Conservation (phyloP, 768 basidiomycete genomes). For the Tylopilus subfusipes region DNA sequence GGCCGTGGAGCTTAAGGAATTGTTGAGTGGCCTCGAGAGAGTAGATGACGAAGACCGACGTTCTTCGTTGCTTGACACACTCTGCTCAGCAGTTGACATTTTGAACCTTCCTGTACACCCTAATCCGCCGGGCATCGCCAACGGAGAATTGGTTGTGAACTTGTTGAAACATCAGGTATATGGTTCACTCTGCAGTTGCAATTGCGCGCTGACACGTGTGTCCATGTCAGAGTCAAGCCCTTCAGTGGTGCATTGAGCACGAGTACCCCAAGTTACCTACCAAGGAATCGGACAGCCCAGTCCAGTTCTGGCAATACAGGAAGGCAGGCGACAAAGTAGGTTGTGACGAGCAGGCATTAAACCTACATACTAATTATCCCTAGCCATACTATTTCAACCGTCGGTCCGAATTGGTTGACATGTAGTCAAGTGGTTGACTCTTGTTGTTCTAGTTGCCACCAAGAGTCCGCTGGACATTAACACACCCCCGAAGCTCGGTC, state of each 20-base stretch:
- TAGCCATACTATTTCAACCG: slow-evolving; percentile 69
- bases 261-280: slow-evolving; percentile 78
- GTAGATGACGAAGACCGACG: slow-evolving; percentile 76
- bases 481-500: slow-evolving; percentile 57
- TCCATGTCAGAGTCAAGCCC: slow-evolving; percentile 62
- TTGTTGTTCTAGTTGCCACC: slow-evolving; percentile 60
- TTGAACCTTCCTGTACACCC: slow-evolving; percentile 67
- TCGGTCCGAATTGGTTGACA: slow-evolving; percentile 30
- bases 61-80: slow-evolving; percentile 61
- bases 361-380: not conserved
- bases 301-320: slow-evolving; percentile 85
- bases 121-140: slow-evolving; percentile 65
- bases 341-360: not conserved
- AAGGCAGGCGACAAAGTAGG: slow-evolving; percentile 54
- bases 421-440: not conserved
- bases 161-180: slow-evolving; percentile 78
- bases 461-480: slow-evolving; percentile 65
- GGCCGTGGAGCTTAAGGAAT: slow-evolving; percentile 63
- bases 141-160: slow-evolving; percentile 65
- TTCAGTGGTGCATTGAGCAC: slow-evolving; percentile 80
- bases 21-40: slow-evolving; percentile 66
- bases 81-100: slow-evolving; percentile 69
- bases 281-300: slow-evolving; percentile 62
- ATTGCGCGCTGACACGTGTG: not conserved
- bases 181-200: not conserved